Percentiles rank a stretch among this genome's conserved stretches.
phyloP scores from a whole-genome alignment of 208 protist genomes.

The Porcisia deanei region DNA sequence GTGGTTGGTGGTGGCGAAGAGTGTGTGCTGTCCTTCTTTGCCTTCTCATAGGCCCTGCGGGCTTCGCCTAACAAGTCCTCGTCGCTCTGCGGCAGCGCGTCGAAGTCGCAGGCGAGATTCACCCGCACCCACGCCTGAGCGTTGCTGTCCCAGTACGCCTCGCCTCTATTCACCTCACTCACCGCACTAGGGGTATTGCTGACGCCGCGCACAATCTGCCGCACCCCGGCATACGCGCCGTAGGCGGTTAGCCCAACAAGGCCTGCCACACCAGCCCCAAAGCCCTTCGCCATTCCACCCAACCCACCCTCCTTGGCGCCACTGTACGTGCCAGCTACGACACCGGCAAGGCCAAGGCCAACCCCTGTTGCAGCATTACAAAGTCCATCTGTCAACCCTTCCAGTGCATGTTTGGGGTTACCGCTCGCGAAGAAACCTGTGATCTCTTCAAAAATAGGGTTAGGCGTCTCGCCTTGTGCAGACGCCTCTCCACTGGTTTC shows the following conservation, averaged over 20 bases:
- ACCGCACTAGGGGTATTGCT: slow-evolving; percentile 48
- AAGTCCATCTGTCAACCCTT: slow-evolving; percentile 35
- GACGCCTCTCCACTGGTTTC: background rate
- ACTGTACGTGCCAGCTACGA: slow-evolving; percentile 34
- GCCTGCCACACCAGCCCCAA: slow-evolving; percentile 35
- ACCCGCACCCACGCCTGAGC: slow-evolving; percentile 48
- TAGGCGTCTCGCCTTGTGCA: background rate
- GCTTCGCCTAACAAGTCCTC: slow-evolving; percentile 48
- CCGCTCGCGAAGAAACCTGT: slow-evolving; percentile 38
- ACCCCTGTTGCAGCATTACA: slow-evolving; percentile 39
- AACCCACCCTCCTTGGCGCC: slow-evolving; percentile 31
- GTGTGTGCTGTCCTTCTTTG: slow-evolving; percentile 17
- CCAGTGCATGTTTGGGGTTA: slow-evolving; percentile 45
- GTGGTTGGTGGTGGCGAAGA: background rate
- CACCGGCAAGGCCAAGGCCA: slow-evolving; percentile 32
- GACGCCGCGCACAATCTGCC: slow-evolving; percentile 42
- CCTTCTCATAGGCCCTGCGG: slow-evolving; percentile 17
- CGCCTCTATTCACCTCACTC: slow-evolving; percentile 27
- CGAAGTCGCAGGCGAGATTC: slow-evolving; percentile 35
- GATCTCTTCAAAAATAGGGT: slow-evolving; percentile 23
- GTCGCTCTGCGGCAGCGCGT: slow-evolving; percentile 39
- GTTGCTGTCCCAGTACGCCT: slow-evolving; percentile 54
- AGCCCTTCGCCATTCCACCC: slow-evolving; percentile 32
- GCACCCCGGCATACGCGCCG: slow-evolving; percentile 36
- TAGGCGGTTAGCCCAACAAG: slow-evolving; percentile 29